These are phyloP conservation scores for Mucor plumbeus DNA, from an alignment of 371 early-diverging fungal species.

Conservation along the genomic window DNA sequence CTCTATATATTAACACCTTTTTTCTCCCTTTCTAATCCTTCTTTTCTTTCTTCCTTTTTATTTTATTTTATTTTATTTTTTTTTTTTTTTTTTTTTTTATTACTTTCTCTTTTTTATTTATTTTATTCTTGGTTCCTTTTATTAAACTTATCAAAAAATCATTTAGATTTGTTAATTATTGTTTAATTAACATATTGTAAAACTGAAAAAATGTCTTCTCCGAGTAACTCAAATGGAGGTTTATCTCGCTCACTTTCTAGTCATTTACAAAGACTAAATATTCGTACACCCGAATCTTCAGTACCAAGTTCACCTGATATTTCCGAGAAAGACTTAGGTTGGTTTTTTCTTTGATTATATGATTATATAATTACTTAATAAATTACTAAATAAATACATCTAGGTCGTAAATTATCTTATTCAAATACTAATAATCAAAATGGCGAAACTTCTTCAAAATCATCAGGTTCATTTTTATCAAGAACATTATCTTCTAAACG, in stretches of 20 bases:
- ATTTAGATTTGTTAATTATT: background rate
- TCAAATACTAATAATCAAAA: background rate
- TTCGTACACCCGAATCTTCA: slow-evolving; percentile 37
- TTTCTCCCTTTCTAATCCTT: background rate
- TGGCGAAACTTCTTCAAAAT: background rate
- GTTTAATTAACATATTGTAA: background rate
- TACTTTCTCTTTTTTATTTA: background rate
- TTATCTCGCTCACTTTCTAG: slow-evolving; percentile 50
- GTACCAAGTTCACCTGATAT: slow-evolving; percentile 33
- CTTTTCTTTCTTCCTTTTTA: background rate
- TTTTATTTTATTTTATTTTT: background rate
- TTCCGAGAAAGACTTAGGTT: slow-evolving; percentile 35
- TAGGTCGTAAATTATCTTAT: background rate
- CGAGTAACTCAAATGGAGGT: slow-evolving; percentile 39
- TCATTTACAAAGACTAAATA: slow-evolving; percentile 50
- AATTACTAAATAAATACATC: too few species aligned
- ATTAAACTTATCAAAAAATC: background rate
- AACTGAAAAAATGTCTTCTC: slow-evolving; percentile 37
- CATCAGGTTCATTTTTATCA: slow-evolving; percentile 34
- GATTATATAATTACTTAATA: background rate
- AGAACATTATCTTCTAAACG: slow-evolving; percentile 43
- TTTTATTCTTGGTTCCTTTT: background rate
- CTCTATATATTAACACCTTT: background rate
- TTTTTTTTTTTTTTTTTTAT: background rate
- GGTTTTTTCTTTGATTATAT: background rate